Evolutionary conservation across 176 grass and related monocot genomes (phyloP).

Genomic region (Triticum dicoccoides): DNA sequence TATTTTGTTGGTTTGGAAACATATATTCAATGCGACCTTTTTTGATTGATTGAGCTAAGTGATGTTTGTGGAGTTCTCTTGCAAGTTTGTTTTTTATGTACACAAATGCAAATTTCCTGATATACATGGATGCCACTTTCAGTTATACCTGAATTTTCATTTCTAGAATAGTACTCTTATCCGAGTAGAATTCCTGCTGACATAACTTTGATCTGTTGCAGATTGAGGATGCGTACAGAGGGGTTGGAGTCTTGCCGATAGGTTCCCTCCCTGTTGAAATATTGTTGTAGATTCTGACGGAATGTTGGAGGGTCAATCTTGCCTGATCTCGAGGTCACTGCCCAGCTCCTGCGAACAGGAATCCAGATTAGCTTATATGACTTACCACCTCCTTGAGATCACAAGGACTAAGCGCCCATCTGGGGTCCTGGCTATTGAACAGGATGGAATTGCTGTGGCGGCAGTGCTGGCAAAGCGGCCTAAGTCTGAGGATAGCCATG

Average conservation of each 20-base stretch:
- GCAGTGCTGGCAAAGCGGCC: constrained; percentile 29
- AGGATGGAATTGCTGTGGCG: constrained; percentile 8
- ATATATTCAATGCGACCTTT: not conserved
- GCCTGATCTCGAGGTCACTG: constrained; percentile 65
- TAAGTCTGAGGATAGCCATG: constrained; percentile 13
- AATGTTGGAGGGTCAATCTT: constrained; percentile 92
- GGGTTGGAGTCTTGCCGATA: constrained; percentile 19
- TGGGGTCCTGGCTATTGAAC: constrained; percentile 25
- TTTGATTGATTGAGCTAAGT: constrained; percentile 8
- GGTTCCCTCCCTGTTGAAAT: constrained; percentile 24
- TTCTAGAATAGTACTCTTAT: not conserved
- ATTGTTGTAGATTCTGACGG: constrained; percentile 19
- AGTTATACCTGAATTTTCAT: not conserved
- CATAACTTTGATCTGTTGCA: constrained; percentile 36
- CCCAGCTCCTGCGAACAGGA: constrained; percentile 71
- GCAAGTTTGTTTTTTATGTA: constrained; percentile 3
- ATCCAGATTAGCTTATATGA: constrained; percentile 77
- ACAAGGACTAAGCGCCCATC: constrained; percentile 61
- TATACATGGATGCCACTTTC: not conserved
- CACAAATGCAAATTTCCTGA: not conserved
- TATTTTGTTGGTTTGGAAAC: constrained; percentile 8
- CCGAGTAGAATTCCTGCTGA: constrained; percentile 17
- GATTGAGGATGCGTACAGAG: constrained; percentile 24
- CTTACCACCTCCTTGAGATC: constrained; percentile 84
- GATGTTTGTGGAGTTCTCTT: constrained; percentile 23